Evolutionary conservation across 805 yeast genomes (phyloP).

Genomic region (Metschnikowia cerradonensis): DNA sequence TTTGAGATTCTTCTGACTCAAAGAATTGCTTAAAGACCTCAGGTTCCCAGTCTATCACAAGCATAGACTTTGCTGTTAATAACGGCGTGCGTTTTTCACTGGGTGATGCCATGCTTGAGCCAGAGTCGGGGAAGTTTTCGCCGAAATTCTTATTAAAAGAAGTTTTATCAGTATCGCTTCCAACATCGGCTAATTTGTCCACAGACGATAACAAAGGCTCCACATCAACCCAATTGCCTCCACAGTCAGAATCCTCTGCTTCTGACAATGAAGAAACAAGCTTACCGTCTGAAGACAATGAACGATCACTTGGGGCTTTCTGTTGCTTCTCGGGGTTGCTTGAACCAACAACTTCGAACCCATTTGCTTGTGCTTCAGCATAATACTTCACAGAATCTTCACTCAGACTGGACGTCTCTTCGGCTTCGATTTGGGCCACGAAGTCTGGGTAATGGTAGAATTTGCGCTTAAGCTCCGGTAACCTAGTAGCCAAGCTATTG

Average conservation of each 20-base stretch:
- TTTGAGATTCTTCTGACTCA: slow-evolving; percentile 41
- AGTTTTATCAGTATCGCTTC: neutral
- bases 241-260: slow-evolving; percentile 31
- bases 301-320: neutral
- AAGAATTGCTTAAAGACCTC: slow-evolving; percentile 50
- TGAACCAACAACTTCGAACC: slow-evolving; percentile 1
- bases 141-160: neutral
- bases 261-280: neutral
- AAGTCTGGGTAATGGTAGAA: slow-evolving; percentile 31
- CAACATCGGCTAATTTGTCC: slow-evolving; percentile 4
- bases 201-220: slow-evolving; percentile 13
- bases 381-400: neutral
- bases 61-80: slow-evolving; percentile 22
- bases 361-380: slow-evolving; percentile 2
- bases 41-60: slow-evolving; percentile 66
- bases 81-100: slow-evolving; percentile 9
- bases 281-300: neutral
- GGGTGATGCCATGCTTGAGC: neutral
- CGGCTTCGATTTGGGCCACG: slow-evolving; percentile 1
- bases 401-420: neutral
- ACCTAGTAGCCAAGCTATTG: slow-evolving; percentile 28
- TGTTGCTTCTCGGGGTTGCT: neutral
- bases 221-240: slow-evolving; percentile 17
- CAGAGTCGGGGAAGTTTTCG: too few relatives aligned
- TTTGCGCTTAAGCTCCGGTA: slow-evolving; percentile 27